Conservation (phyloP, 345 rosid species). For the Populus davidiana region DNA sequence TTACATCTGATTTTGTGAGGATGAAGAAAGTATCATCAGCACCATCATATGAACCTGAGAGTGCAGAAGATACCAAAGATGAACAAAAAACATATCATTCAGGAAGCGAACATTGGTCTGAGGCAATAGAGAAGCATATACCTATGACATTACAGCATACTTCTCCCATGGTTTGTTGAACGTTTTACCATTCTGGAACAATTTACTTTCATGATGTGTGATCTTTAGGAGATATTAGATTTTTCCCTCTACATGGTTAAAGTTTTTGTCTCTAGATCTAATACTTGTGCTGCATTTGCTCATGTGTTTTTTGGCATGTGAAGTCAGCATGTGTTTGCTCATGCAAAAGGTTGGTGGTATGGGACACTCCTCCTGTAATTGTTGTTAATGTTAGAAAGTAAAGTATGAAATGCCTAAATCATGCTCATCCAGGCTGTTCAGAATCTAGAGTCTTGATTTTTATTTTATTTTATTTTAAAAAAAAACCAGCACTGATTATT, state of each 20-base stretch:
- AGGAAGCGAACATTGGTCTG: constrained; percentile 70
- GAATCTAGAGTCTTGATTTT: not conserved
- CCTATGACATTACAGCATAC: constrained; percentile 56
- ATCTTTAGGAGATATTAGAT: not conserved
- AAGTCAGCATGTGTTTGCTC: too few relatives aligned
- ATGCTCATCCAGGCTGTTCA: not conserved
- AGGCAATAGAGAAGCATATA: constrained; percentile 66
- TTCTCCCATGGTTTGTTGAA: constrained; percentile 71
- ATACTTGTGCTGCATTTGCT: not conserved
- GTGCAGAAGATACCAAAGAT: constrained; percentile 35
- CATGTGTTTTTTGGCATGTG: too few relatives aligned
- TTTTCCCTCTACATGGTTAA: not conserved
- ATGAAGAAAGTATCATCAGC: constrained; percentile 78
- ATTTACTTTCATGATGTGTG: not conserved
- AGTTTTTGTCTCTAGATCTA: not conserved
- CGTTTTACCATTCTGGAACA: constrained; percentile 2
- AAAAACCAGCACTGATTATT: too few relatives aligned
- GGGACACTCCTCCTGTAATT: too few relatives aligned
- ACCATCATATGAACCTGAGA: constrained; percentile 61
- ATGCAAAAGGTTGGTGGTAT: too few relatives aligned
- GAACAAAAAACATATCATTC: constrained; percentile 40
- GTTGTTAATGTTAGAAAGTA: too few relatives aligned
- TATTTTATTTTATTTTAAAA: too few relatives aligned
- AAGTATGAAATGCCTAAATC: not conserved
- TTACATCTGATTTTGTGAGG: constrained; percentile 79